Percentiles rank a stretch among this genome's conserved stretches.
phyloP scores from a whole-genome alignment of 768 basidiomycete species.

The Flagelloscypha sp. region DNA sequence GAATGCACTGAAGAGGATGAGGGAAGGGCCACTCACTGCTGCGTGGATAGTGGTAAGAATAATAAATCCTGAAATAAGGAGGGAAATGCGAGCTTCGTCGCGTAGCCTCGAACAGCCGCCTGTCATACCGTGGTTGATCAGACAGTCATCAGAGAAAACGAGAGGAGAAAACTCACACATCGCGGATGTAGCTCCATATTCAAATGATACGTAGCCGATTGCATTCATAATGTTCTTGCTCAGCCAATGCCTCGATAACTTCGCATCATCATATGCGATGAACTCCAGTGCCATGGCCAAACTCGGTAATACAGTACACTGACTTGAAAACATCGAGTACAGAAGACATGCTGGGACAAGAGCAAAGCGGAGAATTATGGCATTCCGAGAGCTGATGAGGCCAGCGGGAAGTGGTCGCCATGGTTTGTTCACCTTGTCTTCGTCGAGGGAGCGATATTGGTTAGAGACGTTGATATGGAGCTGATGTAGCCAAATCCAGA shows the following conservation, averaged over 20 bases:
- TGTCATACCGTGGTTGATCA: no score
- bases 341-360: slow-evolving; percentile 22
- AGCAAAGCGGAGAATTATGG: slow-evolving; percentile 22
- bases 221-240: slow-evolving; percentile 10
- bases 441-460: slow-evolving; percentile 17
- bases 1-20: no score
- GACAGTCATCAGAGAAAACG: no score
- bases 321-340: slow-evolving; percentile 10
- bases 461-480: slow-evolving; percentile 26
- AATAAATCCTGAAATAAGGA: slow-evolving; percentile 4
- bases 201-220: slow-evolving; percentile 12
- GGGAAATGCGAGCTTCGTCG: no score
- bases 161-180: slow-evolving; percentile 7
- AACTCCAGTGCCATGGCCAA: no score
- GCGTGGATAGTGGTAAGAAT: slow-evolving; percentile 10
- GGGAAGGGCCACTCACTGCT: no score
- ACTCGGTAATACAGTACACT: slow-evolving; percentile 4
- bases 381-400: slow-evolving; percentile 16
- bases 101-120: no score
- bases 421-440: slow-evolving; percentile 26
- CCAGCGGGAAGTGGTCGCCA: slow-evolving; percentile 30
- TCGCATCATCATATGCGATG: slow-evolving; percentile 13
- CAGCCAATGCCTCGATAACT: slow-evolving; percentile 8
- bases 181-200: slow-evolving; percentile 11
- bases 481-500: slow-evolving; percentile 25